A percentile compares a stretch with the other conserved stretches of the same genome.
Conservation (phyloP, 345 rosid species). For the Linum tenue region DNA sequence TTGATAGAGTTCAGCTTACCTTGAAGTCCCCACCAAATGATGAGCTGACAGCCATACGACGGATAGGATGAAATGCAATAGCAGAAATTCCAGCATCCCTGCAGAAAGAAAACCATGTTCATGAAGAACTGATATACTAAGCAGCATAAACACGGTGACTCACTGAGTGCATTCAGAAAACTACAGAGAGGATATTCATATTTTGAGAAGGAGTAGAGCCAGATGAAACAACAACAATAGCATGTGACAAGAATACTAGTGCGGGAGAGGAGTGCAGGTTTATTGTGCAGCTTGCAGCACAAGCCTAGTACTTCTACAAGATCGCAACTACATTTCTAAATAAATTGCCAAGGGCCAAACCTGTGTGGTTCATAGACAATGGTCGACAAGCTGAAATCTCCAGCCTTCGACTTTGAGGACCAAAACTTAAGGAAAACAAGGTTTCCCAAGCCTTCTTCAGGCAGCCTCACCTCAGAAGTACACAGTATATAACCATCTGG, state of each 20-base stretch:
- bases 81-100: constrained; percentile 86
- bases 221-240: background rate
- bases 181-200: background rate
- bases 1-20: constrained; percentile 34
- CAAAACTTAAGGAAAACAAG: constrained; percentile 84
- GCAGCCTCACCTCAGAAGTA: constrained; percentile 76
- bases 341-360: constrained; percentile 23
- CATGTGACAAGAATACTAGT: background rate
- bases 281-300: background rate
- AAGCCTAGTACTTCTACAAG: background rate
- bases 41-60: constrained; percentile 66
- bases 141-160: background rate
- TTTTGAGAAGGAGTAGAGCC: background rate
- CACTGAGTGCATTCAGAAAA: background rate
- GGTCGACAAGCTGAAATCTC: constrained; percentile 62
- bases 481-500: constrained; percentile 70
- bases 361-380: constrained; percentile 92
- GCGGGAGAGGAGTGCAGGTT: background rate
- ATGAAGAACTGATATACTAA: background rate
- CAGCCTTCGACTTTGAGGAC: constrained; percentile 45
- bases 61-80: constrained; percentile 63
- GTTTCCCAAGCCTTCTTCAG: constrained; percentile 86
- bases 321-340: background rate
- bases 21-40: constrained; percentile 89
- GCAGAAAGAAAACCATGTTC: constrained; percentile 4